Evolutionary conservation across 2,329 filamentous ascomycete species (phyloP).

Genomic region (Aspergillus amoenus): DNA sequence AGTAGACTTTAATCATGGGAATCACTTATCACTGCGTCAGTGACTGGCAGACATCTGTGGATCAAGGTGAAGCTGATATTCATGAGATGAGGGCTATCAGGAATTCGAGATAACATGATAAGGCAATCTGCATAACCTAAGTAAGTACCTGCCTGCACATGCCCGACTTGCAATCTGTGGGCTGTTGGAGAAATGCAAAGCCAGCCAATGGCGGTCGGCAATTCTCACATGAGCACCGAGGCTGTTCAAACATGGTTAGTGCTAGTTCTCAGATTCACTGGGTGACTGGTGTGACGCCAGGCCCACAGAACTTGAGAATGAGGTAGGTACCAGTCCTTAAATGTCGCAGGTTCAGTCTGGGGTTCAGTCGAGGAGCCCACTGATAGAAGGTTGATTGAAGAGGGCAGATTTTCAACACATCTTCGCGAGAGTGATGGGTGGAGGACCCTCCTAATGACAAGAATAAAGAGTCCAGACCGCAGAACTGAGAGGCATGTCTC

Average conservation of each 20-base stretch:
- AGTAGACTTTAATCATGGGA: too few species aligned
- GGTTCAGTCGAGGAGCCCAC: too few species aligned
- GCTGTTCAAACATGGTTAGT: not conserved
- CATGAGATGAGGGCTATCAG: too few species aligned
- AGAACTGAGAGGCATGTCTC: not conserved
- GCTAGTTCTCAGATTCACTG: not conserved
- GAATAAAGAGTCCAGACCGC: not conserved
- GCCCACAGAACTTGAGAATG: not conserved
- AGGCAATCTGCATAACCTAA: too few species aligned
- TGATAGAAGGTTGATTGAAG: not conserved
- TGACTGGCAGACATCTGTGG: not conserved
- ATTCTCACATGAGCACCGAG: constrained; percentile 9
- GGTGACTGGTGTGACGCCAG: not conserved
- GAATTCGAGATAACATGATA: too few species aligned
- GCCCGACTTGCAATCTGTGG: too few species aligned
- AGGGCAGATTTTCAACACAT: not conserved
- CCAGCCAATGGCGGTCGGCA: not conserved
- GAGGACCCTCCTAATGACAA: not conserved
- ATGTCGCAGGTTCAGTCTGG: too few species aligned
- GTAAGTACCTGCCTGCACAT: too few species aligned
- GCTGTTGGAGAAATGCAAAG: not conserved
- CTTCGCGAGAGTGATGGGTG: too few species aligned
- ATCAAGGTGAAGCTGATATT: not conserved
- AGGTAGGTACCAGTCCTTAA: not conserved
- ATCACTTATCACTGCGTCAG: too few species aligned